Percentiles rank a stretch among this genome's conserved stretches.
These are phyloP conservation scores for Avena eriantha DNA, from an alignment of 176 grass and related monocot genomes.

Conservation along the genomic window DNA sequence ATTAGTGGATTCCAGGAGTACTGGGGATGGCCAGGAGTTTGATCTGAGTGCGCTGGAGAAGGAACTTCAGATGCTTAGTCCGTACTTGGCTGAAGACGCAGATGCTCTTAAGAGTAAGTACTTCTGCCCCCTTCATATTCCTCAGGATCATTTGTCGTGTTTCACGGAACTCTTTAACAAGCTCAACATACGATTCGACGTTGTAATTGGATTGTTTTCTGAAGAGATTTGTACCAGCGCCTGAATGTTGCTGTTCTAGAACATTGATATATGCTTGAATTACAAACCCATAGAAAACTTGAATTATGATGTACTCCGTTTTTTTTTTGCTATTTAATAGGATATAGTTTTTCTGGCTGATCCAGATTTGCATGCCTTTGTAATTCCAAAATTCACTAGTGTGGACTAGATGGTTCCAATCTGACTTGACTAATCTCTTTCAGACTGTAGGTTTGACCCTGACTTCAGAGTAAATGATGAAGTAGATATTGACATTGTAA, in stretches of 20 bases:
- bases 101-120: conserved; percentile 44
- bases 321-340: background rate
- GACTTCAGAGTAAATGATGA: conserved; percentile 34
- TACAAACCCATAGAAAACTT: background rate
- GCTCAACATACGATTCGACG: conserved; percentile 3
- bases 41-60: conserved; percentile 53
- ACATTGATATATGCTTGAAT: background rate
- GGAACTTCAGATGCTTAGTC: conserved; percentile 67
- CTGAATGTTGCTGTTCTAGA: background rate
- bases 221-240: conserved; percentile 6
- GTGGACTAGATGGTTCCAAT: conserved; percentile 27
- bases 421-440: conserved; percentile 29
- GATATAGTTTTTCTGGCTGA: background rate
- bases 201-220: background rate
- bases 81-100: conserved; percentile 45
- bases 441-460: conserved; percentile 49
- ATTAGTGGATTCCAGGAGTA: conserved; percentile 40
- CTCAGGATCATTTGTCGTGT: background rate
- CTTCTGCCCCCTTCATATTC: conserved; percentile 17
- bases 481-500: conserved; percentile 29
- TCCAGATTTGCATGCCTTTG: background rate
- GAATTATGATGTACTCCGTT: background rate
- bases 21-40: conserved; percentile 10
- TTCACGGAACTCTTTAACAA: background rate
- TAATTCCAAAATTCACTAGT: background rate